Evolutionary conservation across 768 basidiomycete species (phyloP).

Genomic region (Pholiota molesta): DNA sequence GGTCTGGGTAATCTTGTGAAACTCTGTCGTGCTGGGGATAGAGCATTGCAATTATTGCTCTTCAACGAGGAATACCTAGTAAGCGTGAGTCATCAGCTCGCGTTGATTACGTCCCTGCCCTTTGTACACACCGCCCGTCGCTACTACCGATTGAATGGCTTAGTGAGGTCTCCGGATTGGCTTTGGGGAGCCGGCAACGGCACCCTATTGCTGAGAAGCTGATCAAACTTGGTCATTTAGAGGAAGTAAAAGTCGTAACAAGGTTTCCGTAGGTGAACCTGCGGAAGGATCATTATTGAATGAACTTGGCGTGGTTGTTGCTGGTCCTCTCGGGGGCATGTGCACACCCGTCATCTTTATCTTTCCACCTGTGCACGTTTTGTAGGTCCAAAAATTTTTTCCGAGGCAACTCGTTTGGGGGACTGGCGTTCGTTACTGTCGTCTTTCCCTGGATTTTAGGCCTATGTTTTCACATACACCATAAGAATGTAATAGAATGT

Average conservation of each 20-base stretch:
- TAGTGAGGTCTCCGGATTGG: constrained; percentile 85
- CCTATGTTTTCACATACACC: constrained; percentile 32
- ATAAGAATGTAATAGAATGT: constrained; percentile 31
- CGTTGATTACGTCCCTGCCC: constrained; percentile 91
- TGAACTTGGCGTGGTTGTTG: constrained; percentile 25
- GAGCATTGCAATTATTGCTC: constrained; percentile 92
- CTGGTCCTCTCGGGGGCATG: constrained; percentile 33
- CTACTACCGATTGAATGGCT: constrained; percentile 92
- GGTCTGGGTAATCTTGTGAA: constrained; percentile 50
- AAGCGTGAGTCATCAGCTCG: constrained; percentile 87
- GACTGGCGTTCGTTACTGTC: constrained; percentile 2
- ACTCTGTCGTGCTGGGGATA: constrained; percentile 60
- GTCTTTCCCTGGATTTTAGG: constrained; percentile 21
- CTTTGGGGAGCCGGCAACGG: constrained; percentile 62
- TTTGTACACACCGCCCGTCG: constrained; percentile 90
- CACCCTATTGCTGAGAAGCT: constrained; percentile 47
- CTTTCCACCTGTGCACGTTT: constrained; percentile 51
- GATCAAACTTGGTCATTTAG: constrained; percentile 83
- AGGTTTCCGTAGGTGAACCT: constrained; percentile 85
- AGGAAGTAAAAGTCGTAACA: constrained; percentile 86
- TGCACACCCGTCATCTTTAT: constrained; percentile 40
- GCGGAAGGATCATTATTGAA: constrained; percentile 75
- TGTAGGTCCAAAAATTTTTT: constrained; percentile 31
- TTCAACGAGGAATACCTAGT: constrained; percentile 92
- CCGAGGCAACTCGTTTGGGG: constrained; percentile 13